A percentile compares a stretch with the other conserved stretches of the same genome.
Conservation (phyloP, 345 rosid genomes). For the Punica granatum region DNA sequence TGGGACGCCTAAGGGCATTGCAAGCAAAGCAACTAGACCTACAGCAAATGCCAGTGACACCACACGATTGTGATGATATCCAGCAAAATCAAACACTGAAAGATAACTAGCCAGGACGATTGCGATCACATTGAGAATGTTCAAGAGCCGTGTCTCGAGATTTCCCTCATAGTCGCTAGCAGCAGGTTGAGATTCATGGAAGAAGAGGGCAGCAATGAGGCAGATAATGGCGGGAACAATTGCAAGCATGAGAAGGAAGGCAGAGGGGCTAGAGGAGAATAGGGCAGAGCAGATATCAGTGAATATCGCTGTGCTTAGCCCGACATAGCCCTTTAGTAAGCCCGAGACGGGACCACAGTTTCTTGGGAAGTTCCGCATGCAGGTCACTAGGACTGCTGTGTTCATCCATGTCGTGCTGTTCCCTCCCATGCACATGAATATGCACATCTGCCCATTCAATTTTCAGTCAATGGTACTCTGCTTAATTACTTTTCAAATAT, state of each 20-base stretch:
- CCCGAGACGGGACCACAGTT: slow-evolving; percentile 59
- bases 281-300: slow-evolving; percentile 51
- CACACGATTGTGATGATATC: slow-evolving; percentile 24
- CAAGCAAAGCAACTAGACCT: slow-evolving; percentile 33
- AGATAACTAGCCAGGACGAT: slow-evolving; percentile 38
- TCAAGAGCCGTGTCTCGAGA: slow-evolving; percentile 30
- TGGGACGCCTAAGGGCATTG: slow-evolving; percentile 39
- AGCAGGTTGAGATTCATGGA: slow-evolving; percentile 27
- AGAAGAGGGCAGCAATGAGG: slow-evolving; percentile 40
- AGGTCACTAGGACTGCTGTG: slow-evolving; percentile 56
- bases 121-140: slow-evolving; percentile 40
- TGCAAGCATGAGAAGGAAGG: slow-evolving; percentile 43
- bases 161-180: slow-evolving; percentile 22
- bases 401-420: slow-evolving; percentile 66
- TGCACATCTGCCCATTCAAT: slow-evolving; percentile 39
- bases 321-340: slow-evolving; percentile 55
- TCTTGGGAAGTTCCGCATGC: slow-evolving; percentile 49
- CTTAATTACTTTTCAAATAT: too few species aligned
- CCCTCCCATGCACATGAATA: slow-evolving; percentile 53
- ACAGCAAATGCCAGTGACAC: slow-evolving; percentile 36
- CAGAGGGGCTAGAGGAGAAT: slow-evolving; percentile 35
- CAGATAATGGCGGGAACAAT: slow-evolving; percentile 44
- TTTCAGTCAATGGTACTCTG: too few species aligned
- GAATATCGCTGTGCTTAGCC: slow-evolving; percentile 58
- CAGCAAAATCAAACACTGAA: slow-evolving; percentile 40